Evolutionary conservation across 768 basidiomycete genomes (phyloP).

Genomic region (Trametes sanguinea): DNA sequence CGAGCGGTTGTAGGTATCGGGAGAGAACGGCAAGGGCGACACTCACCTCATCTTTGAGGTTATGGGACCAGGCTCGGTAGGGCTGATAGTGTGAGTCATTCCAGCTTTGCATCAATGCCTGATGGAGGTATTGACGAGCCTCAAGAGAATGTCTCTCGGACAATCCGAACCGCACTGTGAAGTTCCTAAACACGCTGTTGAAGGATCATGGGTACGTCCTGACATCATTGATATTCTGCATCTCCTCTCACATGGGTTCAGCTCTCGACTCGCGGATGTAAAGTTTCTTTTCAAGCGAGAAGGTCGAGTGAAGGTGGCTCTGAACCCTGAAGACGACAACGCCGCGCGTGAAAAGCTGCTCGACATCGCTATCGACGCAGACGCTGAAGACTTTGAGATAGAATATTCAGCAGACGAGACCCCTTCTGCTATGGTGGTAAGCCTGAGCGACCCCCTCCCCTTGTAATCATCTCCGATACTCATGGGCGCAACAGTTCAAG

Average conservation of each 20-base stretch:
- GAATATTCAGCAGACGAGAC: constrained; percentile 34
- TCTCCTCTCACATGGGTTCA: constrained; percentile 28
- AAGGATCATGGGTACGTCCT: constrained; percentile 46
- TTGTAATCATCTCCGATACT: background rate
- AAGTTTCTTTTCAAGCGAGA: constrained; percentile 63
- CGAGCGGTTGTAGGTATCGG: constrained; percentile 41
- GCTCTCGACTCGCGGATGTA: constrained; percentile 63
- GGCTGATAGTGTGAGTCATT: constrained; percentile 58
- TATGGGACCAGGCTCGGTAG: constrained; percentile 57
- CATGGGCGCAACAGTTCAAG: constrained; percentile 39
- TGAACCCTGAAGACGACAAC: constrained; percentile 37
- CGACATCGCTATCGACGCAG: constrained; percentile 42
- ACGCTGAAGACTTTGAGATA: constrained; percentile 48
- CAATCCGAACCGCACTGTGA: constrained; percentile 63
- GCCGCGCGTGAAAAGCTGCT: constrained; percentile 39
- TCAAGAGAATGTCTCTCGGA: constrained; percentile 62
- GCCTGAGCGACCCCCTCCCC: too few relatives aligned
- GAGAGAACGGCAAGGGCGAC: constrained; percentile 51
- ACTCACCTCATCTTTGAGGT: constrained; percentile 59
- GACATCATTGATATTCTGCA: too few relatives aligned
- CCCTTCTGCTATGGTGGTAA: constrained; percentile 34
- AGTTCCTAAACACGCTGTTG: constrained; percentile 55
- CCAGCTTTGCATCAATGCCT: background rate
- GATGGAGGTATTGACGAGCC: constrained; percentile 25
- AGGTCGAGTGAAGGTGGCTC: constrained; percentile 51